phyloP scores from a whole-genome alignment of 1,284 basidiomycete species.

The Ceratobasidium sp. region DNA sequence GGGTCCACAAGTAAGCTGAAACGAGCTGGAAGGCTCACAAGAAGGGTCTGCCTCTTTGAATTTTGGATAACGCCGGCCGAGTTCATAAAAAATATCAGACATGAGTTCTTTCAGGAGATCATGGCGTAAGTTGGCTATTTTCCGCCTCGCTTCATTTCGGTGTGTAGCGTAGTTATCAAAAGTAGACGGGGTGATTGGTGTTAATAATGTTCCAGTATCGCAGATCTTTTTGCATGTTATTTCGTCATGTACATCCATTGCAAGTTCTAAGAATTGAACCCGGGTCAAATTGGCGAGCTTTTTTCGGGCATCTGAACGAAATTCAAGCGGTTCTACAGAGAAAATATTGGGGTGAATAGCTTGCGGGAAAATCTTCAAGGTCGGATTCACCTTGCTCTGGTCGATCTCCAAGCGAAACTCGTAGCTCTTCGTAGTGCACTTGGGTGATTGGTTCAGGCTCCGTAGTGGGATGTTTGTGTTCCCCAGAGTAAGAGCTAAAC shows the following conservation, averaged over 20 bases:
- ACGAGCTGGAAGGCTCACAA: not conserved
- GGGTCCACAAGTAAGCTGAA: not conserved
- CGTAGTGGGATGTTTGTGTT: not conserved
- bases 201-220: not conserved
- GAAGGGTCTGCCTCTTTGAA: not conserved
- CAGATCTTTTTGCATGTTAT: not conserved
- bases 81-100: conserved; percentile 21
- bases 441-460: conserved; percentile 5
- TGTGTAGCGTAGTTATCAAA: not conserved
- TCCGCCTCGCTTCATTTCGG: not conserved
- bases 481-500: conserved; percentile 16
- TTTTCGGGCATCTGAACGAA: conserved; percentile 14
- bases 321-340: not conserved
- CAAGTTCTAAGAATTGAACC: conserved; percentile 1
- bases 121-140: not conserved
- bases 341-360: not conserved
- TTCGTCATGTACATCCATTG: conserved; percentile 23
- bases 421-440: conserved; percentile 16
- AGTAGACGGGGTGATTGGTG: not conserved
- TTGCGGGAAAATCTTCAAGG: too few relatives aligned
- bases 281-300: not conserved
- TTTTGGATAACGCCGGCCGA: conserved; percentile 85
- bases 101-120: conserved; percentile 9
- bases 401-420: not conserved
- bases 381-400: not conserved